These are phyloP conservation scores for Picea abies DNA, from an alignment of 83 land plant species.

Conservation along the genomic window DNA sequence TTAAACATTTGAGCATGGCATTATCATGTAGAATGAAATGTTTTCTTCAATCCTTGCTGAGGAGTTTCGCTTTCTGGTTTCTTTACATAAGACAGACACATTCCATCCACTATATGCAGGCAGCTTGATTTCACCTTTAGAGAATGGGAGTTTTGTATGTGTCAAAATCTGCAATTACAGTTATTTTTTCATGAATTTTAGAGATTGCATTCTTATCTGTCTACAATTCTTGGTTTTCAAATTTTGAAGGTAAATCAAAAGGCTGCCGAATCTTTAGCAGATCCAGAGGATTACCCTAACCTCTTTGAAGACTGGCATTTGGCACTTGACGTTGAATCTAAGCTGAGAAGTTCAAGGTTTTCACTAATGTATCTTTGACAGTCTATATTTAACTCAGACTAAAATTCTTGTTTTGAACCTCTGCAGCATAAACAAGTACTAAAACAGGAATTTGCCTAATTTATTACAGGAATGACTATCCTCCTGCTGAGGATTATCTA, in stretches of 20 bases:
- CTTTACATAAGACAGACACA: too few species aligned
- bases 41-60: not conserved
- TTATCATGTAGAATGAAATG: too few species aligned
- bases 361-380: not conserved
- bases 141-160: not conserved
- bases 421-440: not conserved
- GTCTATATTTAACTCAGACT: not conserved
- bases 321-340: slow-evolving; percentile 47
- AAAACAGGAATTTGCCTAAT: not conserved
- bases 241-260: slow-evolving; percentile 56
- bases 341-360: slow-evolving; percentile 50
- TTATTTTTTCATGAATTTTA: not conserved
- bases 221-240: not conserved
- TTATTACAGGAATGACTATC: not conserved
- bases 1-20: not conserved
- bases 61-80: not conserved
- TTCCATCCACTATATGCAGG: not conserved
- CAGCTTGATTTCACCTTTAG: not conserved
- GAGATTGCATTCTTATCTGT: not conserved
- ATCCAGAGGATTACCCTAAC: slow-evolving; percentile 51
- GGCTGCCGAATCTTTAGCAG: slow-evolving; percentile 56
- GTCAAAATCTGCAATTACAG: not conserved
- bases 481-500: slow-evolving; percentile 12
- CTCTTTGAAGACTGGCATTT: slow-evolving; percentile 47
- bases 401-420: not conserved